phyloP scores from a whole-genome alignment of 306 rosid genomes.

The Cicer arietinum region DNA sequence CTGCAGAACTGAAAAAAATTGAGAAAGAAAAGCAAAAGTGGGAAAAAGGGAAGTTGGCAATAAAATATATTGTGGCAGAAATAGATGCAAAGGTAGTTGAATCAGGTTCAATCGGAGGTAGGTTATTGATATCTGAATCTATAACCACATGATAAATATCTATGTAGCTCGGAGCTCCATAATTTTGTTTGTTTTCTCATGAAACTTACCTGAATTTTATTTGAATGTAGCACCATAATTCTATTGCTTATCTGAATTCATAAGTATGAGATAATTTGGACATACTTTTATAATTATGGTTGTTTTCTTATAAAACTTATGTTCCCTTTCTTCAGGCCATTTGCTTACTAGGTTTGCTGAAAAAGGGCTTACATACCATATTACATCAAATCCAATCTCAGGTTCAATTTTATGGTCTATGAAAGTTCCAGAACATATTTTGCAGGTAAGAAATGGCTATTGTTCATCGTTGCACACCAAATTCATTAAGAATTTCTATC shows the following conservation, averaged over 20 bases:
- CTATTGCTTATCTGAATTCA: constrained; percentile 30
- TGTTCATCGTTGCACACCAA: constrained; percentile 10
- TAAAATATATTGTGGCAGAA: constrained; percentile 82
- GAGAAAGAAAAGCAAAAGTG: constrained; percentile 86
- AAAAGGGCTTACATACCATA: constrained; percentile 75
- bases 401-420: constrained; percentile 90
- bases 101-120: constrained; percentile 89
- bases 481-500: constrained; percentile 30
- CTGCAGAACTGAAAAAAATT: constrained; percentile 71
- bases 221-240: background rate
- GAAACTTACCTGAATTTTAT: background rate
- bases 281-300: background rate
- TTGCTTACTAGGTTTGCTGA: constrained; percentile 88
- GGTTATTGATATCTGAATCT: constrained; percentile 35
- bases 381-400: constrained; percentile 81
- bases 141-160: constrained; percentile 26
- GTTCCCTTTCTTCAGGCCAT: constrained; percentile 60
- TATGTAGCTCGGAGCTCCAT: background rate
- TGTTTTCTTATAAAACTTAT: constrained; percentile 32
- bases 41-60: constrained; percentile 89
- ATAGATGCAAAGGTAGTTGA: constrained; percentile 88
- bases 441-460: constrained; percentile 60
- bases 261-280: background rate
- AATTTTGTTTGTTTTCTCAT: constrained; percentile 34
- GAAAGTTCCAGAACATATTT: constrained; percentile 82